Conservation (phyloP, 2,329 filamentous ascomycete genomes). For the Hymenoscyphus fraxineus region DNA sequence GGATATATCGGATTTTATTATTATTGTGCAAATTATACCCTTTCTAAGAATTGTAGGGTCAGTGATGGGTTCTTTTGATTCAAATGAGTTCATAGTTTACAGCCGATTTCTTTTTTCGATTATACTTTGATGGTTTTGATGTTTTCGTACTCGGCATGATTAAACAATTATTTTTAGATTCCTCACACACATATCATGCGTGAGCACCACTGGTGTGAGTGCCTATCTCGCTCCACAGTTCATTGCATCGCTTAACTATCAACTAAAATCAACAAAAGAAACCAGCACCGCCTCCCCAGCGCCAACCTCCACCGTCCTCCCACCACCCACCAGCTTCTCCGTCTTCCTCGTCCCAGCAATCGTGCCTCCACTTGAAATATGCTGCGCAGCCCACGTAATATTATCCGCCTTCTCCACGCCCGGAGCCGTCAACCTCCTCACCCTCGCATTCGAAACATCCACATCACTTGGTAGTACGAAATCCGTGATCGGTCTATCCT, state of each 20-base stretch:
- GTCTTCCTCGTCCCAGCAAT: constrained; percentile 7
- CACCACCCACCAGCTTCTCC: constrained; percentile 4
- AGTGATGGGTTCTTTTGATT: too few species aligned
- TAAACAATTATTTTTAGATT: too few species aligned
- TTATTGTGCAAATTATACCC: too few species aligned
- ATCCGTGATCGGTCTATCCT: not conserved
- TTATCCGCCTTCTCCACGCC: constrained; percentile 11
- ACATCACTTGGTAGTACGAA: constrained; percentile 17
- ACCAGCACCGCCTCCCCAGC: constrained; percentile 13
- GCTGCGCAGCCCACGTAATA: constrained; percentile 21
- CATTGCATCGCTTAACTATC: not conserved
- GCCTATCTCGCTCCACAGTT: too few species aligned
- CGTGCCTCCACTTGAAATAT: constrained; percentile 7
- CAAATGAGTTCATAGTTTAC: too few species aligned
- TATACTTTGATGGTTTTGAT: too few species aligned
- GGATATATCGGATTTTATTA: too few species aligned
- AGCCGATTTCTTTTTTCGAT: too few species aligned
- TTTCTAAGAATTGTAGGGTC: too few species aligned
- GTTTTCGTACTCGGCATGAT: too few species aligned
- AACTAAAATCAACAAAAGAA: not conserved
- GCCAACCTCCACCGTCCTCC: constrained; percentile 6
- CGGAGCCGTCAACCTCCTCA: constrained; percentile 17
- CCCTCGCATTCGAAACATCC: constrained; percentile 21
- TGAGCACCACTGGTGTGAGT: too few species aligned
- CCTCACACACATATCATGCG: too few species aligned